Evolutionary conservation across 2,329 filamentous ascomycete species (phyloP), one percentile per base, ranked within the genome.

Genomic region (Apiospora aurea): DNA sequence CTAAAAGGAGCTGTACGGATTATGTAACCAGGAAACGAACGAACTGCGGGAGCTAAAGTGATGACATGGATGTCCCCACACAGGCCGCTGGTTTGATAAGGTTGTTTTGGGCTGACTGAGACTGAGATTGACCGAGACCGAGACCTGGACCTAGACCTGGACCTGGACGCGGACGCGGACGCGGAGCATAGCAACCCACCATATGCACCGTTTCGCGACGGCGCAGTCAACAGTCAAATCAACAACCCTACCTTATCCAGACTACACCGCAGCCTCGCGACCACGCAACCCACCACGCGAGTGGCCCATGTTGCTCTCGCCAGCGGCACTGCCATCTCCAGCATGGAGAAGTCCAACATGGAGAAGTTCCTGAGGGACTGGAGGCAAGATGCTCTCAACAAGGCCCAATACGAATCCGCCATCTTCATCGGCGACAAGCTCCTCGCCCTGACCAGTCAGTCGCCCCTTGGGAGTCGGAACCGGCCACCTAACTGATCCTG

Each of bases 381-480:
- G 96, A 90, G 95, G 80, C 94, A 97, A 84, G 95, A 98, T 86
- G 95, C 96, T 80, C 87, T 97, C 79, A 96, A 97, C 84, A 96
- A 97, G 82, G 94, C 96, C 75, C 96, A 99, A 81, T 95, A 98
- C 82, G 96, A 98, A 76, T 94, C 96, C 46, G 96, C 96, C 79
- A 96, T 98, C 78, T 98, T 97, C 81, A 94, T 98, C 75, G 96
- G 95, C 75, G 96, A 99, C 87, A 99, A 99, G 86, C 88, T 99
- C 77, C 88, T 98, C 72, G 96, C 96, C 72, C 87, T 99, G 79
- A 98, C 96, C 49, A 94, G 96, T 98, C 83, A 76, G 90, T 83
- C 51, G n/a, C 43, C 29, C 26, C 29, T 3, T 64, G n/a, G 26
- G 51, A 47, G 18, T 49, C 57, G 18, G n/a, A 4, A 46, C 53